Evolutionary conservation across 306 rosid genomes (phyloP).

Genomic region (Begonia loranthoides): DNA sequence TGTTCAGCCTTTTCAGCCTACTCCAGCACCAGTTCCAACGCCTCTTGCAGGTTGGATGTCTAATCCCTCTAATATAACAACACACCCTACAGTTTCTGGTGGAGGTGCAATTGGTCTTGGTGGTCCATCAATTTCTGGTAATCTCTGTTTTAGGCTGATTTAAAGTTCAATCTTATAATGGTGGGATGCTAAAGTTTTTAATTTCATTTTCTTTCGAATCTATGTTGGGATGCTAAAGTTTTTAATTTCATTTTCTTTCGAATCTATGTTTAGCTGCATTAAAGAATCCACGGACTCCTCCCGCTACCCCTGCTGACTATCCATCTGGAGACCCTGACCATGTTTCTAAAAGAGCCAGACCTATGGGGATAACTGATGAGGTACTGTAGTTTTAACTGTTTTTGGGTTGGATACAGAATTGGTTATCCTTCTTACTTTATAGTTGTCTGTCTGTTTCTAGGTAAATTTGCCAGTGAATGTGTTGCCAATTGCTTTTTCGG

Average conservation of each 20-base stretch:
- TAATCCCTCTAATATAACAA: constrained; percentile 74
- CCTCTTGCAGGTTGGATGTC: constrained; percentile 99
- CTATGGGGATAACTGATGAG: constrained; percentile 81
- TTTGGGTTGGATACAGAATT: no score
- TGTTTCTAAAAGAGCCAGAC: constrained; percentile 81
- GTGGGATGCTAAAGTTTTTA: constrained; percentile 8
- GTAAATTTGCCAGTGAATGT: constrained; percentile 86
- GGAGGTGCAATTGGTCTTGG: constrained; percentile 93
- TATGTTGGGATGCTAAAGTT: constrained; percentile 7
- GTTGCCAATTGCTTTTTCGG: constrained; percentile 64
- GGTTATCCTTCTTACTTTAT: not conserved
- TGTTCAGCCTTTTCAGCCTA: constrained; percentile 84
- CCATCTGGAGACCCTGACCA: constrained; percentile 91
- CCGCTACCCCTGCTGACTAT: constrained; percentile 79
- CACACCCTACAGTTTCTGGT: constrained; percentile 81
- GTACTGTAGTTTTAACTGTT: constrained; percentile 15
- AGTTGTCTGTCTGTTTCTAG: constrained; percentile 18
- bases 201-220: constrained; percentile 12
- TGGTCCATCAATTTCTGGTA: constrained; percentile 91
- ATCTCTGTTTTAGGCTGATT: constrained; percentile 8
- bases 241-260: constrained; percentile 10
- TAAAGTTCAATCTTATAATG: constrained; percentile 6
- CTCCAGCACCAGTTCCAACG: constrained; percentile 72
- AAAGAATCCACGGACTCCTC: constrained; percentile 96
- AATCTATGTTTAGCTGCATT: constrained; percentile 58